Conservation (phyloP, 2,329 filamentous ascomycete species). For the Rutstroemia sp. region DNA sequence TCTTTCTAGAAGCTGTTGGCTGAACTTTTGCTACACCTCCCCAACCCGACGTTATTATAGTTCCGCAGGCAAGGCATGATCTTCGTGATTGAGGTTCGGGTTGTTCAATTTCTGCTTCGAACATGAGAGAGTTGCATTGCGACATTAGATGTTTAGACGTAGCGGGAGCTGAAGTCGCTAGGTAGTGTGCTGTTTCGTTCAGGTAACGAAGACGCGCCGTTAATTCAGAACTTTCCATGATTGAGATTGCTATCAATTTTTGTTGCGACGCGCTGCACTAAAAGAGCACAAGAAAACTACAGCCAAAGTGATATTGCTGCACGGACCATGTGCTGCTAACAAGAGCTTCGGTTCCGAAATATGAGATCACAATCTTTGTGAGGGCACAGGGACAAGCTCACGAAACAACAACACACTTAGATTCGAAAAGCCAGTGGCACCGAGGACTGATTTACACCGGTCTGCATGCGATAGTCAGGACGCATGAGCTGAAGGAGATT, state of each 20-base stretch:
- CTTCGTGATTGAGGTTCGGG: conserved; percentile 46
- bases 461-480: too few relatives aligned
- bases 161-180: conserved; percentile 44
- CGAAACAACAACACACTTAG: too few relatives aligned
- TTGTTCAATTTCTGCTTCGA: conserved; percentile 37
- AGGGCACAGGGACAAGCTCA: too few relatives aligned
- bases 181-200: conserved; percentile 51
- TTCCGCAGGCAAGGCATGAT: conserved; percentile 52
- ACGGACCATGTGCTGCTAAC: too few relatives aligned
- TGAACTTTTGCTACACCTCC: conserved; percentile 16
- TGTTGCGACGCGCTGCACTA: conserved; percentile 8
- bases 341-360: too few relatives aligned
- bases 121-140: conserved; percentile 42
- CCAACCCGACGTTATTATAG: conserved; percentile 48
- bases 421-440: too few relatives aligned
- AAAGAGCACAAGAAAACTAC: too few relatives aligned
- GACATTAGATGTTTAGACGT: conserved; percentile 54
- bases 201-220: conserved; percentile 34
- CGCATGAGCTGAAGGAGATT: too few relatives aligned
- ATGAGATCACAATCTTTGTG: too few relatives aligned
- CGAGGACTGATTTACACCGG: too few relatives aligned
- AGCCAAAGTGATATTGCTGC: too few relatives aligned
- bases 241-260: too few relatives aligned
- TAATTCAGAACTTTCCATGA: conserved; percentile 23
- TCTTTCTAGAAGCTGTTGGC: background rate